Base-by-base conservation (phyloP, 2,329 filamentous ascomycete genomes). In the Penicillium sp. region DNA sequence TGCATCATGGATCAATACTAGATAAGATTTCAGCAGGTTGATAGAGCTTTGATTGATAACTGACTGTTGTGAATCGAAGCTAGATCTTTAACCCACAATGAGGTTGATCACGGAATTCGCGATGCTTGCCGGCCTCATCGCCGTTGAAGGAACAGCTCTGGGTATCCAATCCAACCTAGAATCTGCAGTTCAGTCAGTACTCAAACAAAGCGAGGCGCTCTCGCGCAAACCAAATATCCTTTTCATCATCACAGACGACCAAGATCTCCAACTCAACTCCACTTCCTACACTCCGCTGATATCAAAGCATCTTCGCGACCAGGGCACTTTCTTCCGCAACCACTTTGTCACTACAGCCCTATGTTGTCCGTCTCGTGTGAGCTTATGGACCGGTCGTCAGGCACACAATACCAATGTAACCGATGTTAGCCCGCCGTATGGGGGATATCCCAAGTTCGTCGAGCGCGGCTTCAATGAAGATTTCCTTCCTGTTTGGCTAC, bases 331-430 rank as follows among this genome's bases (percentile, higher is more conserved):
- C 1, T 88, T 80, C 53, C 69, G 71, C 38, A 79, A 79, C 33
- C 84, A 88, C 58, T 88, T 81, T 49, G 84, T 82, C 56, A 87
- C 84, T 0, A 80, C 82, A 0, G 75, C 85, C 0, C 65, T 86
- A 0, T 88, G 85, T 64, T 88, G 85, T 56, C 85, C 85, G 0
- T 82, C 83, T 0, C 74, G 85, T 2, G 84, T 85, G 2, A 80
- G 77, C 12, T 65, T 88, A 1, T 81, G 78, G 77, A 87, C 84
- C 0, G 84, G 85, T 0, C 80, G 80, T 59, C 77, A 80, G 6
- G 81, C 84, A 0, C 85, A 88, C 57, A 87, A 87, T 55, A 87
- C 83, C 0, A 88, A 88, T 56, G 82, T 88, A 1, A 88, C 85
- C 0, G 76, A 79, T 59, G 75, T 80, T 1, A 65, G 64, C 0